phyloP scores from a whole-genome alignment of 371 early-diverging fungal species.

The Capniomyces stellatus region DNA sequence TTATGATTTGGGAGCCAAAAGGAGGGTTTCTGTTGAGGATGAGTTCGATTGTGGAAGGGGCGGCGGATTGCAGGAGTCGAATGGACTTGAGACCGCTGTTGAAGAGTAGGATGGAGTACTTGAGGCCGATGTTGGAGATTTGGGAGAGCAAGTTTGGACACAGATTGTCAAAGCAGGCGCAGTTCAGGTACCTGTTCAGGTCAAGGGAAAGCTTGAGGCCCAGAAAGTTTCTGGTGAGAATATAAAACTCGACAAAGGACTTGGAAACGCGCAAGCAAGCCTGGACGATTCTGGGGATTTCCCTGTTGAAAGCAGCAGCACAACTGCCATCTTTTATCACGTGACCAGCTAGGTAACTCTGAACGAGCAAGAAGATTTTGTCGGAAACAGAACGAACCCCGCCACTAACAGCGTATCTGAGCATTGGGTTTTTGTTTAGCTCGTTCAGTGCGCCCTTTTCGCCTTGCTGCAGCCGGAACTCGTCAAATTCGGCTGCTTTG shows the following conservation, averaged over 20 bases:
- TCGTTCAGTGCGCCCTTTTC: conserved; percentile 3
- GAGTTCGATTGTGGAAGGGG: conserved; percentile 1
- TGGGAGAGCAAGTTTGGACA: conserved; percentile 1
- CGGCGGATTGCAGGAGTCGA: neutral
- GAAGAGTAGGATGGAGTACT: conserved; percentile 2
- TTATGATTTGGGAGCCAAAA: conserved; percentile 1
- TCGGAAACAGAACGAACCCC: neutral
- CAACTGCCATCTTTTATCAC: neutral
- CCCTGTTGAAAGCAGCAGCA: conserved; percentile 4
- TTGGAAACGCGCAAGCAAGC: neutral
- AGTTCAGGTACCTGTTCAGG: neutral
- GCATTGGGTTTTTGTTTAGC: neutral
- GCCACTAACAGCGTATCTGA: neutral
- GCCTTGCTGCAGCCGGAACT: neutral
- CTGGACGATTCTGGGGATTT: neutral
- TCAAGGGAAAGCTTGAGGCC: neutral
- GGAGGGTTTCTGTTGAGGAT: conserved; percentile 3
- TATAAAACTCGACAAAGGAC: conserved; percentile 2
- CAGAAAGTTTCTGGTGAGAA: neutral
- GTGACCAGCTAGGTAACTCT: conserved; percentile 1
- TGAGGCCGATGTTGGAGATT: neutral
- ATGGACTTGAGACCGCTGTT: neutral
- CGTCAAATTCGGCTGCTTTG: conserved; percentile 2
- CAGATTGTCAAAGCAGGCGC: neutral
- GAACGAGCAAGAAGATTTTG: conserved; percentile 3